These are phyloP conservation scores for Tylopilus sp. DNA, from an alignment of 768 basidiomycete species.

Conservation along the genomic window DNA sequence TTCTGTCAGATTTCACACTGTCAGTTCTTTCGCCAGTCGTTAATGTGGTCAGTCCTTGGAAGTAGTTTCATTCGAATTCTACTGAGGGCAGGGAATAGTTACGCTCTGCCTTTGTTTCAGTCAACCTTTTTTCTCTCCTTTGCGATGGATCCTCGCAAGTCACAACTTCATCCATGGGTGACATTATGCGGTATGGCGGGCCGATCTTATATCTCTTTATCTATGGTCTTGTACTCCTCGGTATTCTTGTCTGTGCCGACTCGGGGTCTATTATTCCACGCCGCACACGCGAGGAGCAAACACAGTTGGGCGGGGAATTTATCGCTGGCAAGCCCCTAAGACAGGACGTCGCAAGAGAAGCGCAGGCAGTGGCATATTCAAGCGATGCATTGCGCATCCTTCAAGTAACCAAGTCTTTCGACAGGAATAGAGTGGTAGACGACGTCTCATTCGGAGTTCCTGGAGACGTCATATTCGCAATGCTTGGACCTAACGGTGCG, in stretches of 20 bases:
- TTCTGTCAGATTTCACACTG: slow-evolving; percentile 53
- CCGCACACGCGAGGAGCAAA: slow-evolving; percentile 16
- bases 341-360: slow-evolving; percentile 56
- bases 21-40: slow-evolving; percentile 68
- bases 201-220: slow-evolving; percentile 72
- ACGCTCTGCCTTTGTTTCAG: slow-evolving; percentile 68
- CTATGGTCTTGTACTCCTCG: slow-evolving; percentile 55
- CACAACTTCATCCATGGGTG: slow-evolving; percentile 45
- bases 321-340: slow-evolving; percentile 21
- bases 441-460: slow-evolving; percentile 69
- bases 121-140: slow-evolving; percentile 73
- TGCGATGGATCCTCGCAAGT: slow-evolving; percentile 55
- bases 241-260: slow-evolving; percentile 66
- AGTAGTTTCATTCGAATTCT: background rate
- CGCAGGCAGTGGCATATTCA: slow-evolving; percentile 43
- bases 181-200: slow-evolving; percentile 63
- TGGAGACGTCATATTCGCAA: slow-evolving; percentile 60
- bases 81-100: slow-evolving; percentile 36
- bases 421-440: slow-evolving; percentile 58
- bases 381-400: slow-evolving; percentile 61
- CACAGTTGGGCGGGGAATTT: slow-evolving; percentile 11
- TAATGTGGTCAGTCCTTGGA: slow-evolving; percentile 50
- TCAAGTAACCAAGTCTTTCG: slow-evolving; percentile 59
- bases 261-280: slow-evolving; percentile 58
- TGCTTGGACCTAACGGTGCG: slow-evolving; percentile 81